These are phyloP conservation scores for Neurospora tetrasperma DNA, from an alignment of 495 filamentous ascomycete species.

Conservation along the genomic window DNA sequence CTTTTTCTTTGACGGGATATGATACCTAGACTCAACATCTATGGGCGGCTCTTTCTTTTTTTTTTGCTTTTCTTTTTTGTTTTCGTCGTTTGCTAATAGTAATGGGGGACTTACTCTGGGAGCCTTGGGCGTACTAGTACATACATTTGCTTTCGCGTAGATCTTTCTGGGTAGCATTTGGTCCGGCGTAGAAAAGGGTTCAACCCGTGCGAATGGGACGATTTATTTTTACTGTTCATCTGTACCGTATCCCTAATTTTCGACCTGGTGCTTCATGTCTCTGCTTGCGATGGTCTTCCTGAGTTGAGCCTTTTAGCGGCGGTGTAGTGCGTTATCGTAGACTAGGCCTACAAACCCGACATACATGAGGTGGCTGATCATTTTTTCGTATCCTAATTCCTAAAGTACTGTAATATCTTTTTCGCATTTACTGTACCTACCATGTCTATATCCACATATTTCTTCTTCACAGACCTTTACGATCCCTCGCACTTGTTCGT, in stretches of 20 bases:
- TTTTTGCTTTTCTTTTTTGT: not conserved
- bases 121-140: not conserved
- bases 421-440: too few species aligned
- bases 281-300: not conserved
- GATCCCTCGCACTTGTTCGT: too few species aligned
- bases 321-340: too few species aligned
- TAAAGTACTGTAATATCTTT: too few species aligned
- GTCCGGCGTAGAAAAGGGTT: slow-evolving; percentile 8
- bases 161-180: not conserved
- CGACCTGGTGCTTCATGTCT: not conserved
- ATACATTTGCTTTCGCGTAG: slow-evolving; percentile 7
- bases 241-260: not conserved
- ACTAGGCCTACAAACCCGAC: too few species aligned
- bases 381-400: too few species aligned
- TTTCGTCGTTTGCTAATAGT: not conserved
- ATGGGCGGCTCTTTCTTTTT: not conserved
- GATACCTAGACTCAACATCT: slow-evolving; percentile 18
- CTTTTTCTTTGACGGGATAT: not conserved
- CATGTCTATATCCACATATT: too few species aligned
- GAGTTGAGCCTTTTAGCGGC: too few species aligned
- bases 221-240: not conserved
- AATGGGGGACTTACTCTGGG: not conserved
- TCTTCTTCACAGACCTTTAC: too few species aligned
- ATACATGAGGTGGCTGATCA: too few species aligned
- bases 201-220: slow-evolving; percentile 20